These are phyloP conservation scores for Parathielavia appendiculata DNA, from an alignment of 495 filamentous ascomycete genomes.

Conservation along the genomic window DNA sequence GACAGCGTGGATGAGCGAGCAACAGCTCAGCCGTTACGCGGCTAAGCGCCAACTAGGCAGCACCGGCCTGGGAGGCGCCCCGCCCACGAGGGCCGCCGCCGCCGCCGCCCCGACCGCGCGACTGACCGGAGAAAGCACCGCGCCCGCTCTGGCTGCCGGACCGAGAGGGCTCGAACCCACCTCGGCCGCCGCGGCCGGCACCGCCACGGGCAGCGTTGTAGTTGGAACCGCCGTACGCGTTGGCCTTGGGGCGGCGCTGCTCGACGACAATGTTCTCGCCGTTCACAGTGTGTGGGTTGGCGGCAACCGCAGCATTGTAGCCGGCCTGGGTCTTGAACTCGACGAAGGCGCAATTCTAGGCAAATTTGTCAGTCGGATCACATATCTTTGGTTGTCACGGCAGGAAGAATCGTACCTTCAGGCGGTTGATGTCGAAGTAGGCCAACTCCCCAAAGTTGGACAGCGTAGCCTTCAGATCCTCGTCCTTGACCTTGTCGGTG, in stretches of 20 bases:
- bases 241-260: constrained; percentile 74
- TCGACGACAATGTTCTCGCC: constrained; percentile 80
- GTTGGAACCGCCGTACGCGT: constrained; percentile 58
- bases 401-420: constrained; percentile 60
- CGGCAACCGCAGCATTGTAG: constrained; percentile 73
- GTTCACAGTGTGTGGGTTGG: constrained; percentile 80
- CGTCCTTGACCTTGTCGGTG: constrained; percentile 70
- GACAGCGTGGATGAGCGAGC: not conserved
- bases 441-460: constrained; percentile 69
- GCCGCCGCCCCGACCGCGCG: constrained; percentile 40
- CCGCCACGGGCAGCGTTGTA: constrained; percentile 58
- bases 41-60: constrained; percentile 25
- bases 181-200: constrained; percentile 58
- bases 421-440: constrained; percentile 83
- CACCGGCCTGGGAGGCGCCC: constrained; percentile 35
- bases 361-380: constrained; percentile 23
- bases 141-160: constrained; percentile 57
- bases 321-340: constrained; percentile 77
- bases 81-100: constrained; percentile 52
- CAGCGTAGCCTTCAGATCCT: constrained; percentile 60
- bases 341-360: constrained; percentile 93
- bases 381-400: not conserved
- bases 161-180: constrained; percentile 54
- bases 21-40: constrained; percentile 1
- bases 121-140: constrained; percentile 59